phyloP scores from a whole-genome alignment of 1,139 yeast species.

The Taphrina wiesneri region DNA sequence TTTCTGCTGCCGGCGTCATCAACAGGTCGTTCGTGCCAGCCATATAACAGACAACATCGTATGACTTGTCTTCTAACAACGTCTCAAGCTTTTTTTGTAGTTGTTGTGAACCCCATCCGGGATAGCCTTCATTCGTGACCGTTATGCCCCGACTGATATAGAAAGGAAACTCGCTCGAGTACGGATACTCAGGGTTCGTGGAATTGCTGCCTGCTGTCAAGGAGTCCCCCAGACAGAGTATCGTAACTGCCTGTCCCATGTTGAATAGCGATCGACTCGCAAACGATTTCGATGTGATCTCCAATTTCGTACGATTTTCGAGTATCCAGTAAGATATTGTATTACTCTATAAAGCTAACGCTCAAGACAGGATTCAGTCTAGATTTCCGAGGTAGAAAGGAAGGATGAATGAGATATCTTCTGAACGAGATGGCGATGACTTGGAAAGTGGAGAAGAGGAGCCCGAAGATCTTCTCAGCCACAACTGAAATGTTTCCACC shows the following conservation, averaged over 20 bases:
- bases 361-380: too few species aligned
- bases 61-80: neutral
- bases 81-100: neutral
- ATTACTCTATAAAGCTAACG: too few species aligned
- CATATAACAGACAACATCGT: conserved; percentile 3
- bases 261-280: neutral
- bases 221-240: conserved; percentile 15
- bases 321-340: too few species aligned
- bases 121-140: conserved; percentile 13
- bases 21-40: conserved; percentile 17
- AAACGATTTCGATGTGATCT: too few species aligned
- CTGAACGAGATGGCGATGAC: neutral
- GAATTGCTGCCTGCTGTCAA: neutral
- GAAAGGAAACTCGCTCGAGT: conserved; percentile 1
- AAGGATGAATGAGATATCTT: too few species aligned
- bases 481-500: neutral
- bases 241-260: conserved; percentile 5
- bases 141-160: neutral
- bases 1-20: conserved; percentile 6
- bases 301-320: too few species aligned
- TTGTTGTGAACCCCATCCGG: neutral
- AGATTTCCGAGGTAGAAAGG: neutral
- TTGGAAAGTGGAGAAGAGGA: neutral
- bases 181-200: neutral
- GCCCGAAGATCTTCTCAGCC: neutral